Base-by-base conservation (phyloP, 805 yeast genomes). In the Metschnikowia baotianmanensis region DNA sequence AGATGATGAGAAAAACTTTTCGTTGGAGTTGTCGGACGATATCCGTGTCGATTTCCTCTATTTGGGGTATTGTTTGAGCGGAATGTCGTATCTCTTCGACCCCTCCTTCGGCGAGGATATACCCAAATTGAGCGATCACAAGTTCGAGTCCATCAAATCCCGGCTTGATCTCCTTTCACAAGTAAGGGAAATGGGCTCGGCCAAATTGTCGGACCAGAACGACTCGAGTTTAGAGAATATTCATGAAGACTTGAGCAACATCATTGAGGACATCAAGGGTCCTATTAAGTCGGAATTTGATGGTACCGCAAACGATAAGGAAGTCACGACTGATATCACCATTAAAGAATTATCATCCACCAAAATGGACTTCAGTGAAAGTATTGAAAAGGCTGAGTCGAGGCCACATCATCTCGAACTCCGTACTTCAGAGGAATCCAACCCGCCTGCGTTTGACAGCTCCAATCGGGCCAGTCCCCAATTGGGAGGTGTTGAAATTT, bases 81-180 rank as follows among this genome's bases (percentile, higher is more conserved):
- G 96, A 19, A 65, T 79, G 7, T 76, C 95, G 24, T 70, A 75
- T 31, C 63, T 89, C 26, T 77, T 86, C 52, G 96, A 88, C 56
- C 86, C 95, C 0, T 78, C 81, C 11, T 83, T 70, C 50, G 70
- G 73, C 32, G 77, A 71, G 31, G 71, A 70, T 32, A 65, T 69
- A 18, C 73, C 75, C 0, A 62, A 64, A 31, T 51, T 67, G 31
- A 58, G 54, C 32, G 55, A 53, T 8, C 63, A 60, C 41, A 54
- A 52, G 22, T 50, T 55, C 2, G 65, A 63, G 37, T 51, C 70
- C 2, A 55, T 69, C 15, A 61, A 64, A 32, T 62, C 63, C 22
- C 52, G 74, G 16, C 52, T 69, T n/a, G 30, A 53, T n/a, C 50
- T 66, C 15, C 51, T 65, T 39, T 57, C 59, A 30, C 65, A 59